Conservation (phyloP, 352 stramenopile species). For the Thraustotheca clavata region DNA sequence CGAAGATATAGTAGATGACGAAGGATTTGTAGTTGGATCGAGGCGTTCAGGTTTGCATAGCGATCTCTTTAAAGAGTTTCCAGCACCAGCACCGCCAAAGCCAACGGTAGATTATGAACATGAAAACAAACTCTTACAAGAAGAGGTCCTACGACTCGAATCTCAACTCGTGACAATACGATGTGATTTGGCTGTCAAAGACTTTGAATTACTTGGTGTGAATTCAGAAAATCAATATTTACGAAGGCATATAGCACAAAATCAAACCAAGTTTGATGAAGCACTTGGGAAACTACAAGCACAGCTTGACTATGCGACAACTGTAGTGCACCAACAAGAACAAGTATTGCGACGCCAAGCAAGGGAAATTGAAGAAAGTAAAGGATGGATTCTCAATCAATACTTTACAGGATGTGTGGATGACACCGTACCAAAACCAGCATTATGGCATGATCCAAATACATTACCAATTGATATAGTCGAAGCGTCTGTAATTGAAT, state of each 20-base stretch:
- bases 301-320: neutral
- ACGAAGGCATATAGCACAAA: neutral
- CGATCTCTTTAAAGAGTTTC: neutral
- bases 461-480: neutral
- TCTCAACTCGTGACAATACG: constrained; percentile 3
- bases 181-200: constrained; percentile 4
- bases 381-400: constrained; percentile 14
- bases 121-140: constrained; percentile 5
- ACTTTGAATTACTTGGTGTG: constrained; percentile 13
- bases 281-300: neutral
- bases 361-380: constrained; percentile 5
- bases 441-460: neutral
- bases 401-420: constrained; percentile 5
- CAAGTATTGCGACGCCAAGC: neutral
- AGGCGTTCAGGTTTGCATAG: neutral
- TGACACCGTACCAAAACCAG: neutral
- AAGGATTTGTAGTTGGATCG: neutral
- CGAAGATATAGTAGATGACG: neutral
- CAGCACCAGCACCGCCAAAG: neutral
- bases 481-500: neutral
- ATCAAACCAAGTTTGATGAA: neutral
- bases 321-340: neutral
- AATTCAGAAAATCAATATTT: constrained; percentile 2
- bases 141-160: neutral
- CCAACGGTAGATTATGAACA: constrained; percentile 2